These are phyloP conservation scores for Poterioochromonas sp. DNA, from an alignment of 352 stramenopile genomes.

Conservation along the genomic window DNA sequence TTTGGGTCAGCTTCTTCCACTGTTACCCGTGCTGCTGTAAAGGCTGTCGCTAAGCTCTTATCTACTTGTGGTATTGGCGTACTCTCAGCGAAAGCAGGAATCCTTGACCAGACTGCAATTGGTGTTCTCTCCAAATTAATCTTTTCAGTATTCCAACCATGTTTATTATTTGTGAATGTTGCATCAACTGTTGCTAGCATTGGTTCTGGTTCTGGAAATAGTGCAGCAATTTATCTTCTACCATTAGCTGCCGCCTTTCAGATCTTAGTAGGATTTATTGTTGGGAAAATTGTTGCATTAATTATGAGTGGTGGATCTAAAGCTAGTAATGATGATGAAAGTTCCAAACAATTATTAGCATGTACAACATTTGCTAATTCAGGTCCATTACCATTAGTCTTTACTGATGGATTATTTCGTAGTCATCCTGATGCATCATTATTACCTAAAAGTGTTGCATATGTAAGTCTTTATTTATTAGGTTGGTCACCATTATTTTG, in stretches of 20 bases:
- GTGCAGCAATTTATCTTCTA: constrained; percentile 38
- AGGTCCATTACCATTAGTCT: constrained; percentile 47
- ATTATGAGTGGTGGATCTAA: constrained; percentile 31
- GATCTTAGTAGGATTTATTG: constrained; percentile 41
- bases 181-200: constrained; percentile 42
- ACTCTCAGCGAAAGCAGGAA: background rate
- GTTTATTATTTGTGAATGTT: constrained; percentile 48
- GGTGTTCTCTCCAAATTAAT: constrained; percentile 46
- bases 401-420: constrained; percentile 46
- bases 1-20: background rate
- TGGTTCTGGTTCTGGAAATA: background rate
- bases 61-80: constrained; percentile 28
- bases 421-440: constrained; percentile 40
- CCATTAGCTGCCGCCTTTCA: constrained; percentile 44
- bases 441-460: constrained; percentile 42
- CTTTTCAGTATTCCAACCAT: constrained; percentile 50
- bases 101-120: constrained; percentile 40
- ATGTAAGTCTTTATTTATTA: constrained; percentile 50
- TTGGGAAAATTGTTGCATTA: constrained; percentile 42
- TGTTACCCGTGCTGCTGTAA: constrained; percentile 12
- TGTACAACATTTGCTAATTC: constrained; percentile 48
- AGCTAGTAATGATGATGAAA: constrained; percentile 26
- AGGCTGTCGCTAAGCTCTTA: constrained; percentile 21
- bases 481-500: constrained; percentile 51
- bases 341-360: constrained; percentile 43